Evolutionary conservation across 2,329 filamentous ascomycete species (phyloP).

Genomic region (Verticillium alfalfae): DNA sequence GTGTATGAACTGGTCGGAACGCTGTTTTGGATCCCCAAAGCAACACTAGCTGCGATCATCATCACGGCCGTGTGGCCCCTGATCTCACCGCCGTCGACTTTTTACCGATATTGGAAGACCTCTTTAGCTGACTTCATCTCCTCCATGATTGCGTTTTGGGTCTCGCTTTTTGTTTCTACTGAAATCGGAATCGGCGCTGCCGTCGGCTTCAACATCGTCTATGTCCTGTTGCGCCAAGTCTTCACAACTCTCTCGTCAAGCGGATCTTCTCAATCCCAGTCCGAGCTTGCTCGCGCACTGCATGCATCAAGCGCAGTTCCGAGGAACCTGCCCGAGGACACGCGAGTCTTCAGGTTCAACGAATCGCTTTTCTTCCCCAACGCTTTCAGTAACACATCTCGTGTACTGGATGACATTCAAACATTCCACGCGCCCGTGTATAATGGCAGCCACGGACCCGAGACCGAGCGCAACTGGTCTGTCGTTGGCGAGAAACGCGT

Average conservation of each 20-base stretch:
- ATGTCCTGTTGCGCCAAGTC: conserved; percentile 52
- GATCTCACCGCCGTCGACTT: conserved; percentile 51
- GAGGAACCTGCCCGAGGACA: conserved; percentile 35
- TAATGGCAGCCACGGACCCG: conserved; percentile 20
- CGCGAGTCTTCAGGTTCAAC: conserved; percentile 50
- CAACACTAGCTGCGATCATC: conserved; percentile 60
- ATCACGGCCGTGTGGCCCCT: conserved; percentile 60
- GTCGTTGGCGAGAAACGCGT: conserved; percentile 44
- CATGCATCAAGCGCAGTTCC: neutral
- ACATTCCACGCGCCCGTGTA: conserved; percentile 35
- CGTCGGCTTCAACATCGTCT: conserved; percentile 59
- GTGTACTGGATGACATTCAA: conserved; percentile 44
- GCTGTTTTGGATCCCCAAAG: conserved; percentile 64
- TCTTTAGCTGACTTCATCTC: conserved; percentile 60
- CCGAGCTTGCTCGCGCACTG: conserved; percentile 17
- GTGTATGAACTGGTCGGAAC: conserved; percentile 56
- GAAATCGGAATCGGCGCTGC: conserved; percentile 54
- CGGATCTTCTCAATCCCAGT: conserved; percentile 16
- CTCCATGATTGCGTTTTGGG: conserved; percentile 58
- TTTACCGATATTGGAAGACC: conserved; percentile 60
- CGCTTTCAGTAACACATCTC: conserved; percentile 44
- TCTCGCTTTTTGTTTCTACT: conserved; percentile 55
- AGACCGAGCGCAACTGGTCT: conserved; percentile 45
- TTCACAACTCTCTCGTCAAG: conserved; percentile 30
- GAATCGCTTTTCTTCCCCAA: conserved; percentile 58